These are phyloP conservation scores for Malus hybrid DNA, from an alignment of 331 rosid species.

Conservation along the genomic window DNA sequence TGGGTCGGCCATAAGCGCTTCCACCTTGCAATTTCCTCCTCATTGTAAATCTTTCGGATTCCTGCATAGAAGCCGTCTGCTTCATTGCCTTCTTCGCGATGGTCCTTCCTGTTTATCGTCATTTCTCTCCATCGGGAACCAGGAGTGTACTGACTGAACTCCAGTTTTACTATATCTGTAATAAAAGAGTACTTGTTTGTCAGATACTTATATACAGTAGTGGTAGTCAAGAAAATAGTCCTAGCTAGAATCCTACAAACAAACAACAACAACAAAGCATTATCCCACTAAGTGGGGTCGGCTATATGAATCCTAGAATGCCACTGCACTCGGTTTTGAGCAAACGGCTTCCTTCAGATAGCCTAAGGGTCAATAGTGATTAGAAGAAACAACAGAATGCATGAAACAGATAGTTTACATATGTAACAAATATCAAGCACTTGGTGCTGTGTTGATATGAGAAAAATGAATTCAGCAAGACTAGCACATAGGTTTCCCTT, in stretches of 20 bases:
- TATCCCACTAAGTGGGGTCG: no score
- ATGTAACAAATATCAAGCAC: no score
- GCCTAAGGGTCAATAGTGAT: background rate
- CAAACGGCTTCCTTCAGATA: background rate
- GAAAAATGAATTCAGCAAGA: no score
- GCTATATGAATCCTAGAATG: no score
- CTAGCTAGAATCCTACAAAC: no score
- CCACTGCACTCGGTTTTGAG: background rate
- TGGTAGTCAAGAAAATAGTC: background rate
- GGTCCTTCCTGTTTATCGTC: conserved; percentile 49
- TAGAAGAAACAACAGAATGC: background rate
- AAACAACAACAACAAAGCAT: no score
- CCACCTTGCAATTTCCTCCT: conserved; percentile 69
- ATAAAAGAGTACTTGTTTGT: conserved; percentile 6
- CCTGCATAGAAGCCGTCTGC: conserved; percentile 82
- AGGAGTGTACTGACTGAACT: conserved; percentile 70
- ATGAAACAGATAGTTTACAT: background rate
- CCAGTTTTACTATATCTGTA: conserved; percentile 62
- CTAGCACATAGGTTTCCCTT: no score
- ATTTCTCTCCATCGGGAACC: conserved; percentile 78
- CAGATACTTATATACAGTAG: background rate
- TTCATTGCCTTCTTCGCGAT: conserved; percentile 75
- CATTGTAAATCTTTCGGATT: conserved; percentile 55
- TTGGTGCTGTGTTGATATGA: no score
- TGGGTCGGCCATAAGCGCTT: conserved; percentile 55